Conservation (phyloP, 2,329 filamentous ascomycete species). For the Xylariales sp. region DNA sequence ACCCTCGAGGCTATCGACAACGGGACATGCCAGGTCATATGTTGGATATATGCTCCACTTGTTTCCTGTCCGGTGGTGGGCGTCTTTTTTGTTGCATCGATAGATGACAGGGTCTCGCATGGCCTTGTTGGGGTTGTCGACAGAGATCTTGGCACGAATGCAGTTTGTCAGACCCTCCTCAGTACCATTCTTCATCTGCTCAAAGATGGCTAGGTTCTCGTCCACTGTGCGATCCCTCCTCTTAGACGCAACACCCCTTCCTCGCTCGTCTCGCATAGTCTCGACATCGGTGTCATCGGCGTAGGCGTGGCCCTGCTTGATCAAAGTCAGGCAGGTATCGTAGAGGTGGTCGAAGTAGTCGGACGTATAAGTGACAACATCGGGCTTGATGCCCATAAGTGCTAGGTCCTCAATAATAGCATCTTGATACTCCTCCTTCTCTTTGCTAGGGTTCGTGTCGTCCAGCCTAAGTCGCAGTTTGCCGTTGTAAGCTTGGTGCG, state of each 20-base stretch:
- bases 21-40: constrained; percentile 81
- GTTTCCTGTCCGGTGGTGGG: constrained; percentile 73
- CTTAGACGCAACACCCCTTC: constrained; percentile 76
- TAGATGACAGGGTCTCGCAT: constrained; percentile 97
- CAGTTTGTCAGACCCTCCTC: constrained; percentile 79
- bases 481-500: constrained; percentile 87
- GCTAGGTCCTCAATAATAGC: constrained; percentile 87
- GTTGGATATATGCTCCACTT: constrained; percentile 84
- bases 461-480: constrained; percentile 90
- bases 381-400: constrained; percentile 87
- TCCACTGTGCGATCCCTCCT: constrained; percentile 74
- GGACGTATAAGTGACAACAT: constrained; percentile 82
- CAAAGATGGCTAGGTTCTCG: constrained; percentile 80
- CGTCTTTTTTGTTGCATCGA: constrained; percentile 69
- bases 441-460: constrained; percentile 95
- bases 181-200: constrained; percentile 87
- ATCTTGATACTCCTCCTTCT: constrained; percentile 95
- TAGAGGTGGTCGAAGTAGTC: constrained; percentile 95
- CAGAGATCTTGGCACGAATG: constrained; percentile 90
- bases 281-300: constrained; percentile 92
- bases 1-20: constrained; percentile 75
- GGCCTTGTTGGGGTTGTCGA: constrained; percentile 90
- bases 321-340: constrained; percentile 76
- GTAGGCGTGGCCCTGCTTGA: constrained; percentile 84
- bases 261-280: constrained; percentile 79